Conservation (phyloP, 129 eudicot species). For the Dittrichia graveolens region DNA sequence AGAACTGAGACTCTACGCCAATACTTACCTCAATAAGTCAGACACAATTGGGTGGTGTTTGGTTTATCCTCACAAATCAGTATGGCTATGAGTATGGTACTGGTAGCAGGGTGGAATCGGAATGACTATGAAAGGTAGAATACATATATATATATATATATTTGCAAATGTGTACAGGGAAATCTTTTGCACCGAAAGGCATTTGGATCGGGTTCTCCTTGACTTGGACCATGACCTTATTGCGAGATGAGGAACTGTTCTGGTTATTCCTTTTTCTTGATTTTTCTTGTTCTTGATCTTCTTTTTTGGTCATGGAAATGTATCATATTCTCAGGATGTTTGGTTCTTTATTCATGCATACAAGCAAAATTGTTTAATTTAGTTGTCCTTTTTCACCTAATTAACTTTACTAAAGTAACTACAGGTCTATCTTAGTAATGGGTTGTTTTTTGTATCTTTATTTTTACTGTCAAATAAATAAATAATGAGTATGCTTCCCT, state of each 20-base stretch:
- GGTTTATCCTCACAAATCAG: neutral
- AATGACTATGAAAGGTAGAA: conserved; percentile 29
- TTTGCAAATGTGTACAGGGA: conserved; percentile 35
- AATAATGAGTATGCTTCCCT: too few species aligned
- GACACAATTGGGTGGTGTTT: neutral
- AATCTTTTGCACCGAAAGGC: conserved; percentile 26
- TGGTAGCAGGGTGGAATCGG: neutral
- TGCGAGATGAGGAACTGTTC: conserved; percentile 31
- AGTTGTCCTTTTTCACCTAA: neutral
- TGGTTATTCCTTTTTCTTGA: conserved; percentile 7
- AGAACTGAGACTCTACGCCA: conserved; percentile 66
- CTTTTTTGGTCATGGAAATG: conserved; percentile 34
- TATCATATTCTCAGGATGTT: conserved; percentile 36
- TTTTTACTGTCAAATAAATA: too few species aligned
- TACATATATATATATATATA: conserved; percentile 23
- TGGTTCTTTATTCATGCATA: conserved; percentile 35
- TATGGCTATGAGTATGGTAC: neutral
- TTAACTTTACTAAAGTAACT: neutral
- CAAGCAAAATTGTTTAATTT: conserved; percentile 29
- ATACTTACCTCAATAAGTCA: conserved; percentile 48
- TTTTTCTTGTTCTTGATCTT: conserved; percentile 28
- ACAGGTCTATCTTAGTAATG: neutral
- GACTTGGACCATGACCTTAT: conserved; percentile 13
- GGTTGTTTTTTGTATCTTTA: neutral
- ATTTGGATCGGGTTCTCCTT: neutral